Evolutionary conservation across 805 yeast genomes (phyloP).

Genomic region (Starmera pachycereana): DNA sequence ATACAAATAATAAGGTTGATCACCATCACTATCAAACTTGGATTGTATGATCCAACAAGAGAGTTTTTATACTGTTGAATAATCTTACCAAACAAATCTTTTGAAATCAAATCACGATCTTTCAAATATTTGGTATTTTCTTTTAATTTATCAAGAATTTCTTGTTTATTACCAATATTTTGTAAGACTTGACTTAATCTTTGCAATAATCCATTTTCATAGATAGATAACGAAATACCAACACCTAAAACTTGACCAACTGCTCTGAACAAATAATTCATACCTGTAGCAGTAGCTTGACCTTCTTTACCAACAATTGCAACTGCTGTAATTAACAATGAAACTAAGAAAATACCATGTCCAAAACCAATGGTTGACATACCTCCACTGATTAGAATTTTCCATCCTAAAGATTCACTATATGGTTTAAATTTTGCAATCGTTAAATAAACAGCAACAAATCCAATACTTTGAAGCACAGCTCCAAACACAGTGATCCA

Average conservation of each 20-base stretch:
- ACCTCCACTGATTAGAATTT: conserved; percentile 14
- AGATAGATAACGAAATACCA: conserved; percentile 23
- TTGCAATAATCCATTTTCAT: conserved; percentile 8
- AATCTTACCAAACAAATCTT: not conserved
- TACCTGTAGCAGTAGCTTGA: conserved; percentile 32
- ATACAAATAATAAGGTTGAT: not conserved
- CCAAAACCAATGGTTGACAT: conserved; percentile 23
- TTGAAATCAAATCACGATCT: not conserved
- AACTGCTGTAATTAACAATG: conserved; percentile 25
- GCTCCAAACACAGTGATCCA: not conserved
- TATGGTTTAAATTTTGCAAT: conserved; percentile 4
- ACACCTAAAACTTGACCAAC: conserved; percentile 30
- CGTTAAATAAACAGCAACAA: conserved; percentile 1
- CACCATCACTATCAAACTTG: not conserved
- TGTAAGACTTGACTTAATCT: conserved; percentile 6
- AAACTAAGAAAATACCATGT: conserved; percentile 27
- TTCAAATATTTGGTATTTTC: not conserved
- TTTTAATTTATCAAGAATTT: not conserved
- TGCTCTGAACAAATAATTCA: conserved; percentile 31
- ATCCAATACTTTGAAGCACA: conserved; percentile 2
- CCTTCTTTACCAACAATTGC: conserved; percentile 27
- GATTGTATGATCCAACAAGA: not conserved
- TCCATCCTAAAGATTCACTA: conserved; percentile 5
- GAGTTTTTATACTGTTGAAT: not conserved
- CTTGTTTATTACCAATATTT: not conserved